Base-by-base conservation (phyloP, 2,329 filamentous ascomycete genomes). In the Onygenales sp. region DNA sequence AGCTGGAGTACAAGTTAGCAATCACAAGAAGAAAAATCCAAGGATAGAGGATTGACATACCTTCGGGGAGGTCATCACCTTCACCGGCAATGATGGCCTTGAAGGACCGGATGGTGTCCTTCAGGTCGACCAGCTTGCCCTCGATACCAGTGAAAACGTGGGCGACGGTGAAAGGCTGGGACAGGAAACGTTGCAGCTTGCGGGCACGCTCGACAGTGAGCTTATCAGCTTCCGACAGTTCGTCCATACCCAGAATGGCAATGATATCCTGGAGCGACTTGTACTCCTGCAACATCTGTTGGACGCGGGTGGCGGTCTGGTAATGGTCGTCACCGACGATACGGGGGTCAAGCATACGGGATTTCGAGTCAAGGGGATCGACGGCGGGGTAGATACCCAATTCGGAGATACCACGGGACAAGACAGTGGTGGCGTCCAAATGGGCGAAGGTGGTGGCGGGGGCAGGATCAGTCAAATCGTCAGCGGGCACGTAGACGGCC, bases 241-340 rank as follows among this genome's bases (percentile, higher is more conserved):
- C 93, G 77, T 98, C 93, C 93, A 98, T 97, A 86, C 92, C 92
- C 74, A 97, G 79, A 90, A 98, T 98, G 77, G 93, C 93, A 82
- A 96, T 96, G 85, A 98, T 98, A 82, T 98, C 93, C 82, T 98
- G 93, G 65, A 98, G 89, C 62, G 92, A 97, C 88, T 97, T 97
- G 88, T 98, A 98, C 83, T 97, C 93, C 81, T 98, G 93, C 74
- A 98, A 86, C 78, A 96, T 97, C 81, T 95, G 90, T 83, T 98
- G 93, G 71, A 98, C 93, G 67, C 86, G 86, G 74, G 87, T 88
- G 74, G 93, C 93, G 68, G 85, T 92, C 59, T 90, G 75, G 86
- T 98, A 98, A 84, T 98, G 93, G 59, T 98, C 93, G 71, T 97
- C 82, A 75, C 93, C 93, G 70, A 98, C 87, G 71, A 98, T 85